Base-by-base conservation (phyloP, 2,329 filamentous ascomycete genomes). In the Claviceps sp. region DNA sequence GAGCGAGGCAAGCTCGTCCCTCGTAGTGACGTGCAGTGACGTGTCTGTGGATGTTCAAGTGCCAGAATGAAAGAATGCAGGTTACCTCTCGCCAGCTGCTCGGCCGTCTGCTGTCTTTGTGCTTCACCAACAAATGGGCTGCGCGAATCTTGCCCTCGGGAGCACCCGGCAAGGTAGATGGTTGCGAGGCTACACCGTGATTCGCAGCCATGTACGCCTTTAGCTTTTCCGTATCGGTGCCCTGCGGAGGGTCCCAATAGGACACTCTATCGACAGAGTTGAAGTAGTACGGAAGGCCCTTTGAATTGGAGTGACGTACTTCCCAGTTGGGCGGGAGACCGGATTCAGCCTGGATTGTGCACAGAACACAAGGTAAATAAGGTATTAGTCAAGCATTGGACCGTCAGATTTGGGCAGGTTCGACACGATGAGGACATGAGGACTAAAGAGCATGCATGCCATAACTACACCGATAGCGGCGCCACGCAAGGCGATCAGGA, bases 271-370 rank as follows among this genome's bases (percentile, higher is more conserved):
- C 87, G 60, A 72, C 73, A 46, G 85, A 75, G 71, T 96, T 94
- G 84, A 96, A 97, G 76, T 97, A 98, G 77, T 98, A 98, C 40
- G 93, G 93, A 38, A 97, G 85, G 72, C 95, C 95, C 76, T 96
- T 97, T 70, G 88, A 95, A 75, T 96, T 95, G 69, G 88, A 95
- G 73, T 94, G 88, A 68, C 93, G 88, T 65, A 98, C 88, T 73
- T 97, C 93, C 90, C 91, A 96, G 68, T 83, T 82, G 48, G 81
- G 69, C 56, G 90, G 90, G 57, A 96, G 81, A 67, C 91, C 91
- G 60, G 85, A 83, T 52, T 89, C 85, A 64, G 78, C 72, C 81
- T 85, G 60, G 44, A 47, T 18, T 37, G 5, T 11, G 13, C n/a
- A 11, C 9, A 37, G 6, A 22, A 40, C 42, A 47, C 41, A 34